Percentiles rank a stretch among this genome's conserved stretches.
These are phyloP conservation scores for Arbutus unedo DNA, from an alignment of 148 eudicot genomes.

Conservation along the genomic window DNA sequence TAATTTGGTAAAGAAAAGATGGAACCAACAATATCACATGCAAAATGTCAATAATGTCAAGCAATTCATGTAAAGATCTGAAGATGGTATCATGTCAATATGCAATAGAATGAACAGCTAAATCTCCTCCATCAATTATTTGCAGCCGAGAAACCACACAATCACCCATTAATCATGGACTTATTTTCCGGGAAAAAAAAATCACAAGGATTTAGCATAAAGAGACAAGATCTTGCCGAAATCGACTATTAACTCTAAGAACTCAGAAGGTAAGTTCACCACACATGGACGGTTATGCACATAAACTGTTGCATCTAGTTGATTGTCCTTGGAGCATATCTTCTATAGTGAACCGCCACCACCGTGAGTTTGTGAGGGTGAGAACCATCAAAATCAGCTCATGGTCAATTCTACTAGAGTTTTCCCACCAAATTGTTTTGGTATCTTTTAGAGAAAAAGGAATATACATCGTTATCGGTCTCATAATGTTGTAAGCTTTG, in stretches of 20 bases:
- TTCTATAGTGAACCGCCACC: background rate
- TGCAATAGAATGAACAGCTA: background rate
- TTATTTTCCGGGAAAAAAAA: background rate
- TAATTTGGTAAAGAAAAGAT: background rate
- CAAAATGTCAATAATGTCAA: background rate
- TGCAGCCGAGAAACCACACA: background rate
- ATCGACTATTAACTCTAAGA: background rate
- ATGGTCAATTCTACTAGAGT: background rate
- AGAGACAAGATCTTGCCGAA: background rate
- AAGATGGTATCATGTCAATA: conserved; percentile 4
- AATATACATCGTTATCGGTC: background rate
- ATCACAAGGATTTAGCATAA: background rate
- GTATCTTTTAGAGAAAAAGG: background rate
- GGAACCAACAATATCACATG: background rate
- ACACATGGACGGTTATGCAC: background rate
- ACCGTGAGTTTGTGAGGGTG: background rate
- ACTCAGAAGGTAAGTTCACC: background rate
- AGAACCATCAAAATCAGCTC: conserved; percentile 16
- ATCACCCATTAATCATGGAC: background rate
- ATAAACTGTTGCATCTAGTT: background rate
- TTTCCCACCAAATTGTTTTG: background rate
- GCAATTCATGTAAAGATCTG: background rate
- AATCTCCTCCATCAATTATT: background rate
- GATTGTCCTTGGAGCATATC: background rate
- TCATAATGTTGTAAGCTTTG: background rate